These are phyloP conservation scores for Diaporthe sp. DNA, from an alignment of 2,329 filamentous ascomycete species.

Conservation along the genomic window DNA sequence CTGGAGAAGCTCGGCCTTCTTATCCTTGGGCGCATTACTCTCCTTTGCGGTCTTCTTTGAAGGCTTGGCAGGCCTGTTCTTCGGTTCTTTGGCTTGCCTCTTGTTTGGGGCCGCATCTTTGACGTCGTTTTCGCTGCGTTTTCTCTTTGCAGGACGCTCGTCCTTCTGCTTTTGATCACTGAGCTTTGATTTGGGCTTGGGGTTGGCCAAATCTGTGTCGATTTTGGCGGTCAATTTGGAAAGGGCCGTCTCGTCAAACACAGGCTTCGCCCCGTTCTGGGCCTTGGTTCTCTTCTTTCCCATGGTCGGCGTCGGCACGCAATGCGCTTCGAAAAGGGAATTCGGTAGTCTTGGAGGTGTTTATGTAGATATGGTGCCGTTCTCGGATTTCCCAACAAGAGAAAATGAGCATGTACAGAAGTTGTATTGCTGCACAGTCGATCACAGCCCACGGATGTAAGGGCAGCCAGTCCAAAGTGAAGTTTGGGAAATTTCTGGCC, in stretches of 20 bases:
- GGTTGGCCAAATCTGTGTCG: conserved; percentile 63
- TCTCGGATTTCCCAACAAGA: not conserved
- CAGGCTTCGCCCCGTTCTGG: conserved; percentile 46
- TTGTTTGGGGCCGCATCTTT: conserved; percentile 50
- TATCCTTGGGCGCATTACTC: conserved; percentile 44
- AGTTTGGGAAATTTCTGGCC: conserved; percentile 41
- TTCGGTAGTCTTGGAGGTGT: not conserved
- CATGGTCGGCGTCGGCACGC: conserved; percentile 41
- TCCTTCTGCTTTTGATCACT: conserved; percentile 22
- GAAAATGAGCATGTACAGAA: not conserved
- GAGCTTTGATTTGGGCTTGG: conserved; percentile 49
- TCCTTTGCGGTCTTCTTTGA: conserved; percentile 40
- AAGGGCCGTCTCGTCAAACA: conserved; percentile 66
- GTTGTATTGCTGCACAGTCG: conserved; percentile 1
- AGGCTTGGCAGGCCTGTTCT: conserved; percentile 47
- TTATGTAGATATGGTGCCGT: not conserved
- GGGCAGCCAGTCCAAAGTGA: not conserved
- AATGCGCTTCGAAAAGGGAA: not conserved
- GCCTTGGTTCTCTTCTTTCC: conserved; percentile 54
- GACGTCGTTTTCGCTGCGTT: conserved; percentile 51
- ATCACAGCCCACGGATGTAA: not conserved
- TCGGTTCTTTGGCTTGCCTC: conserved; percentile 47
- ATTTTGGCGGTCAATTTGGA: conserved; percentile 69
- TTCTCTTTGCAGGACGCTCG: conserved; percentile 51
- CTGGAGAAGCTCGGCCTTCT: conserved; percentile 60